A percentile compares a stretch with the other conserved stretches of the same genome.
phyloP scores from a whole-genome alignment of 2,329 filamentous ascomycete species.

The Penicillium psychrosexuale region DNA sequence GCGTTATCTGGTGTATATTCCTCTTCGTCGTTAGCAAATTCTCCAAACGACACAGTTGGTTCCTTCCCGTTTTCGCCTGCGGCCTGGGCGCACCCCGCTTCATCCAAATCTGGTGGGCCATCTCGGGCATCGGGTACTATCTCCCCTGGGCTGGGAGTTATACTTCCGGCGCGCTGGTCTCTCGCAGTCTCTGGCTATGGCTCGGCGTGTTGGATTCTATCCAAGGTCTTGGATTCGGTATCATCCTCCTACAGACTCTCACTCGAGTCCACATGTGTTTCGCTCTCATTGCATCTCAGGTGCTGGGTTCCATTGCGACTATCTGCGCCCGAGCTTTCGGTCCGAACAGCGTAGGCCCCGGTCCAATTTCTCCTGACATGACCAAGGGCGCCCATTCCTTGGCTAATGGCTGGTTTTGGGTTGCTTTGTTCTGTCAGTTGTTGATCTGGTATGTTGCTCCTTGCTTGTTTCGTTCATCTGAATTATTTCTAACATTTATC shows the following conservation, averaged over 20 bases:
- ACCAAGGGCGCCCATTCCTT: constrained; percentile 47
- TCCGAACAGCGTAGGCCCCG: constrained; percentile 59
- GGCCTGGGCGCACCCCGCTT: constrained; percentile 63
- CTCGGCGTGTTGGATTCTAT: constrained; percentile 63
- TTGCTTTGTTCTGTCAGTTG: constrained; percentile 58
- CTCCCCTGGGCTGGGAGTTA: constrained; percentile 58
- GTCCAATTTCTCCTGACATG: constrained; percentile 61
- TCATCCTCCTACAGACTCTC: constrained; percentile 64
- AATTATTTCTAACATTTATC: constrained; percentile 6
- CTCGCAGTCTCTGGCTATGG: constrained; percentile 63
- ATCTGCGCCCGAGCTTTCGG: constrained; percentile 60
- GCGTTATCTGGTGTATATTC: constrained; percentile 54
- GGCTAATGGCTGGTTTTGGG: constrained; percentile 58
- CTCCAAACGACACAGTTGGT: constrained; percentile 61
- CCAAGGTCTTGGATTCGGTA: constrained; percentile 65
- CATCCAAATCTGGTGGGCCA: constrained; percentile 66
- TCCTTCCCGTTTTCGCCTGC: constrained; percentile 65
- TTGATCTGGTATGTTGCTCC: constrained; percentile 57
- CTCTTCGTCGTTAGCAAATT: constrained; percentile 52
- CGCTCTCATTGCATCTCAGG: constrained; percentile 58
- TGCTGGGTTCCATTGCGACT: constrained; percentile 60
- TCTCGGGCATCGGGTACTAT: constrained; percentile 58
- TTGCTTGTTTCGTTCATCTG: not conserved
- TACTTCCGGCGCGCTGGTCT: constrained; percentile 54
- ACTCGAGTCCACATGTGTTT: constrained; percentile 64